Evolutionary conservation across 192 early-diverging fungal species (phyloP).

Genomic region (Backusella sp.): DNA sequence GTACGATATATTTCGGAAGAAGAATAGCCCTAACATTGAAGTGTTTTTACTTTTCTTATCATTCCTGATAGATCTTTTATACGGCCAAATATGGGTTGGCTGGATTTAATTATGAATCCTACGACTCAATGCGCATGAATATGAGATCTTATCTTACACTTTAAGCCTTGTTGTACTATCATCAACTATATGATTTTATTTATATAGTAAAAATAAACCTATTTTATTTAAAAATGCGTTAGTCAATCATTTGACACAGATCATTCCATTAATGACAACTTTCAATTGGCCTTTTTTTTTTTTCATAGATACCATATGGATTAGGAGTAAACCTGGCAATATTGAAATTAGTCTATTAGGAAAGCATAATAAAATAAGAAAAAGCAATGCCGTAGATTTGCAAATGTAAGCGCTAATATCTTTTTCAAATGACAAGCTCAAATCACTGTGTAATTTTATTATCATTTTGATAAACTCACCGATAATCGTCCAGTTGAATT

Average conservation of each 20-base stretch:
- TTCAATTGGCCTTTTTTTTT: background rate
- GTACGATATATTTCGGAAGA: background rate
- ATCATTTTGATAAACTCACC: slow-evolving; percentile 7
- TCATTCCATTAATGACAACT: background rate
- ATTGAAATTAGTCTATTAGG: background rate
- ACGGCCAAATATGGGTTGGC: background rate
- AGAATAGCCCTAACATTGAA: background rate
- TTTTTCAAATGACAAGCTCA: background rate
- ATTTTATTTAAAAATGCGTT: background rate
- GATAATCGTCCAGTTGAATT: slow-evolving; percentile 1
- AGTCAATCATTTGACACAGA: background rate
- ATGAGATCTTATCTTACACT: background rate
- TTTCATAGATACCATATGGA: background rate
- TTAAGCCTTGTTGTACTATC: background rate
- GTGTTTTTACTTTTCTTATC: slow-evolving; percentile 1
- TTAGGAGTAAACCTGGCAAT: background rate
- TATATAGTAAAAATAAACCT: background rate
- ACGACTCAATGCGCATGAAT: background rate
- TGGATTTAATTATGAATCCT: background rate
- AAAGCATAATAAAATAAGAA: background rate
- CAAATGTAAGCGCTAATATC: background rate
- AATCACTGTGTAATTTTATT: background rate
- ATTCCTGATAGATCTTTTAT: background rate
- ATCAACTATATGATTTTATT: background rate
- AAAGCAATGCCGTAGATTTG: background rate